Evolutionary conservation across 1,284 basidiomycete genomes (phyloP).

Genomic region (Coniferiporia weirii): DNA sequence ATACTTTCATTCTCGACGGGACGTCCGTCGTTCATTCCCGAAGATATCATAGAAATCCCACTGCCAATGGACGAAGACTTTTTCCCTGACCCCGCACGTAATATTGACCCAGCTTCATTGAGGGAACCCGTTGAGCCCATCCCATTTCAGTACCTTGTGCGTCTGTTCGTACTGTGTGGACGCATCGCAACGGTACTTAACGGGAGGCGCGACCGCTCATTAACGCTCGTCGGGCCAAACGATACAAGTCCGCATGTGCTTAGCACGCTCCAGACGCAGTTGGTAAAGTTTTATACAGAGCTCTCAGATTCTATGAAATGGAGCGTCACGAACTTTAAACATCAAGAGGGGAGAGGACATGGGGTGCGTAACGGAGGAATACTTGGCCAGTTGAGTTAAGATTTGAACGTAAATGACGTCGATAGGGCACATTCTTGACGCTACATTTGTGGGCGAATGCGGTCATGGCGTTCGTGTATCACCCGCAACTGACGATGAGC

Average conservation of each 20-base stretch:
- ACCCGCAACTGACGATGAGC: conserved; percentile 34
- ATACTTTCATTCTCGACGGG: conserved; percentile 34
- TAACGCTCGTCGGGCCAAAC: conserved; percentile 30
- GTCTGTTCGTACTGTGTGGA: conserved; percentile 38
- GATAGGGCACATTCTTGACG: conserved; percentile 22
- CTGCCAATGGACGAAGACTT: conserved; percentile 35
- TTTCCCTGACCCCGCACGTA: conserved; percentile 31
- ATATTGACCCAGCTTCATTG: conserved; percentile 22
- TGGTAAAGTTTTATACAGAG: conserved; percentile 33
- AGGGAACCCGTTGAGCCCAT: conserved; percentile 29
- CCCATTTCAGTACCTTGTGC: conserved; percentile 34
- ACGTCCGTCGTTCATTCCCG: conserved; percentile 31
- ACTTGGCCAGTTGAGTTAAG: not conserved
- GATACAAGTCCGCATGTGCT: conserved; percentile 27
- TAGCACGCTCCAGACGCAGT: conserved; percentile 31
- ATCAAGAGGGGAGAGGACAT: conserved; percentile 32
- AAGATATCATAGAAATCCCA: conserved; percentile 38
- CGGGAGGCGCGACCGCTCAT: conserved; percentile 31
- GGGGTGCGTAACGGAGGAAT: conserved; percentile 24
- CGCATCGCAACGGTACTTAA: conserved; percentile 34
- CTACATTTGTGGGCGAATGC: conserved; percentile 33
- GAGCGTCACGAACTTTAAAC: conserved; percentile 36
- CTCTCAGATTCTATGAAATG: conserved; percentile 34
- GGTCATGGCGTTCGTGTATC: conserved; percentile 36
- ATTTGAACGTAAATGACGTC: too few species aligned